Percentiles rank a stretch among this genome's conserved stretches.
phyloP scores from a whole-genome alignment of 2,329 filamentous ascomycete species.

The Microdochium bolleyi region DNA sequence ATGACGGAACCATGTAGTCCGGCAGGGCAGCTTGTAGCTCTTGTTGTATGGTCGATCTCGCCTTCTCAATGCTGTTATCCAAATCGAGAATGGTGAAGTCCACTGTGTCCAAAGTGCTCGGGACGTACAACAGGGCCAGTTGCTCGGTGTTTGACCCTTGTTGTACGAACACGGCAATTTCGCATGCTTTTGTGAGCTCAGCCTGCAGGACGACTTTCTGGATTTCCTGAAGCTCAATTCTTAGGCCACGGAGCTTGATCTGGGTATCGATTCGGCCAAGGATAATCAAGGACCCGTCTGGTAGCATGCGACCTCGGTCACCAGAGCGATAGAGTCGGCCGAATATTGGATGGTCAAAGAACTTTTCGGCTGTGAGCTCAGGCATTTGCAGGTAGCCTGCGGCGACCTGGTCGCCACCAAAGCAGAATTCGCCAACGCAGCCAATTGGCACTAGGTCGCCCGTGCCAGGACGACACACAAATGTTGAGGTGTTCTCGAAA shows the following conservation, averaged over 20 bases:
- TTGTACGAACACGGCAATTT: constrained; percentile 49
- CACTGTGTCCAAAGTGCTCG: constrained; percentile 14
- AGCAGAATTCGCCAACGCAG: constrained; percentile 75
- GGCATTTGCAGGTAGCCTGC: constrained; percentile 64
- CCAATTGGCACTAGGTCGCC: constrained; percentile 56
- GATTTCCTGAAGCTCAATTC: constrained; percentile 73
- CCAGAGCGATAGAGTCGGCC: constrained; percentile 77
- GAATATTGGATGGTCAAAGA: constrained; percentile 59
- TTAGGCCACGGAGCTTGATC: constrained; percentile 72
- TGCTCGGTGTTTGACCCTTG: constrained; percentile 33
- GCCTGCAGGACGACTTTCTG: constrained; percentile 51
- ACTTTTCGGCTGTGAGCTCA: constrained; percentile 54
- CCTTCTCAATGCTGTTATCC: constrained; percentile 15
- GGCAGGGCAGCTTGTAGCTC: constrained; percentile 51
- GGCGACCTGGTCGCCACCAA: constrained; percentile 76
- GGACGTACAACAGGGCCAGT: constrained; percentile 64
- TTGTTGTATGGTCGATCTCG: constrained; percentile 41
- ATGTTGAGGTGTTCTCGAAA: constrained; percentile 67
- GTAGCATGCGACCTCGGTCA: constrained; percentile 71
- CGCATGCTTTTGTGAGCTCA: constrained; percentile 47
- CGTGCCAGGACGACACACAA: constrained; percentile 44
- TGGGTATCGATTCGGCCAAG: constrained; percentile 70
- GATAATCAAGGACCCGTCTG: constrained; percentile 68
- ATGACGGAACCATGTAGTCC: constrained; percentile 71
- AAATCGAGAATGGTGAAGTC: constrained; percentile 29